A percentile compares a stretch with the other conserved stretches of the same genome.
Conservation (phyloP, 805 yeast species). For the Nakazawaea holstii region DNA sequence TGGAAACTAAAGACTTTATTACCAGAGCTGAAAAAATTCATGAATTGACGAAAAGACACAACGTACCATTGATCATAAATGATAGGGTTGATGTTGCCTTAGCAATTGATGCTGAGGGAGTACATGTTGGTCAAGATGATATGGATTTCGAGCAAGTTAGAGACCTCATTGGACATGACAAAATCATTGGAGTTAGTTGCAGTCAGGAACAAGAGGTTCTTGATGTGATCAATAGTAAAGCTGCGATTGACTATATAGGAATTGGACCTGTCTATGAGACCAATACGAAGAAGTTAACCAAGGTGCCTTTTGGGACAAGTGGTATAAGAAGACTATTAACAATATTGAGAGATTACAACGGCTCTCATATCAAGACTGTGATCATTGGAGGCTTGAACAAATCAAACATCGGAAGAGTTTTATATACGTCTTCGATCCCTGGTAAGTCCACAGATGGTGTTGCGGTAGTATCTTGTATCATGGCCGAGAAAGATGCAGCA, state of each 20-base stretch:
- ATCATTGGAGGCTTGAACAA: slow-evolving; percentile 78
- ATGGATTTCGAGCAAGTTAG: slow-evolving; percentile 62
- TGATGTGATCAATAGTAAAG: slow-evolving; percentile 38
- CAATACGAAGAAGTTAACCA: slow-evolving; percentile 54
- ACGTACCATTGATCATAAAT: slow-evolving; percentile 77
- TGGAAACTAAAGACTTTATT: slow-evolving; percentile 65
- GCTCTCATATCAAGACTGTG: slow-evolving; percentile 48
- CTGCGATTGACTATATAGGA: slow-evolving; percentile 73
- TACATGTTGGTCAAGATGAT: slow-evolving; percentile 91
- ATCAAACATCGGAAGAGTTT: slow-evolving; percentile 52
- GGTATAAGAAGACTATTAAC: slow-evolving; percentile 55
- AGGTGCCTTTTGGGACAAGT: slow-evolving; percentile 59
- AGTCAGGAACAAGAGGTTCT: slow-evolving; percentile 51
- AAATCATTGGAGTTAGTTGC: slow-evolving; percentile 77
- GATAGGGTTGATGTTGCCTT: slow-evolving; percentile 87
- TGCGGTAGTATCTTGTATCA: slow-evolving; percentile 83
- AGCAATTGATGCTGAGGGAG: slow-evolving; percentile 86
- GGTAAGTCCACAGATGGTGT: slow-evolving; percentile 65
- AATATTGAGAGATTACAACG: slow-evolving; percentile 32
- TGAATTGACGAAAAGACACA: slow-evolving; percentile 48
- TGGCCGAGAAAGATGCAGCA: slow-evolving; percentile 56
- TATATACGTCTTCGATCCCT: slow-evolving; percentile 41
- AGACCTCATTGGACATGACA: slow-evolving; percentile 60
- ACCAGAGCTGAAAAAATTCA: slow-evolving; percentile 57
- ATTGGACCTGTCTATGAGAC: slow-evolving; percentile 78